These are phyloP conservation scores for Colletotrichum sp. DNA, from an alignment of 2,329 filamentous ascomycete species.

Conservation along the genomic window DNA sequence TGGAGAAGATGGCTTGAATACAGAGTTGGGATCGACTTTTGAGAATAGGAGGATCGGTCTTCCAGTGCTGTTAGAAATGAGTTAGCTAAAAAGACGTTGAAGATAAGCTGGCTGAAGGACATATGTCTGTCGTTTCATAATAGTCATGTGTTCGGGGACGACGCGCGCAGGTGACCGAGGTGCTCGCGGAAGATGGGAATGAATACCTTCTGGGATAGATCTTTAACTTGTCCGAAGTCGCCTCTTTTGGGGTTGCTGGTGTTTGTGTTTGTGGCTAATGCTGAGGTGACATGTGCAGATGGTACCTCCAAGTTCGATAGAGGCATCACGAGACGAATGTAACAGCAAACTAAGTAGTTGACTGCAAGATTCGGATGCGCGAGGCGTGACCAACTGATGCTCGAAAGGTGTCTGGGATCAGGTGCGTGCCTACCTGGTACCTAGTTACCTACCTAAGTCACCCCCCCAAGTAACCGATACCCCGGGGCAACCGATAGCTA, in stretches of 20 bases:
- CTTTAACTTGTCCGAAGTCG: neutral
- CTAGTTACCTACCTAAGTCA: neutral
- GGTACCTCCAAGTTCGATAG: neutral
- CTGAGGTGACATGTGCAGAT: neutral
- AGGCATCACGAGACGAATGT: neutral
- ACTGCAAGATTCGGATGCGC: neutral
- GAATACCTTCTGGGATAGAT: neutral
- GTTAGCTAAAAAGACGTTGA: neutral
- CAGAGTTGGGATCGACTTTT: neutral
- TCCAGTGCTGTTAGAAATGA: neutral
- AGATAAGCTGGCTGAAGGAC: neutral
- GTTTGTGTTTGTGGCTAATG: neutral
- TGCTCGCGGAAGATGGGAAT: neutral
- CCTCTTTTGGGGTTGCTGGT: neutral
- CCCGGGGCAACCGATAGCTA: too few species aligned
- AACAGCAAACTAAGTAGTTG: neutral
- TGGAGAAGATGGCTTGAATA: neutral
- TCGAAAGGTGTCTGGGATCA: neutral
- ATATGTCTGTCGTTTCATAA: neutral
- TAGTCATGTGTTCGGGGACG: neutral
- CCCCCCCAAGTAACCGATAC: too few species aligned
- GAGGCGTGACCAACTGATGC: neutral
- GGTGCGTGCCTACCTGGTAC: neutral
- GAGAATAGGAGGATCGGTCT: neutral
- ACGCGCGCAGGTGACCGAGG: slow-evolving; percentile 3